Evolutionary conservation across 192 early-diverging fungal species (phyloP).

Genomic region (Pilaira anomala): DNA sequence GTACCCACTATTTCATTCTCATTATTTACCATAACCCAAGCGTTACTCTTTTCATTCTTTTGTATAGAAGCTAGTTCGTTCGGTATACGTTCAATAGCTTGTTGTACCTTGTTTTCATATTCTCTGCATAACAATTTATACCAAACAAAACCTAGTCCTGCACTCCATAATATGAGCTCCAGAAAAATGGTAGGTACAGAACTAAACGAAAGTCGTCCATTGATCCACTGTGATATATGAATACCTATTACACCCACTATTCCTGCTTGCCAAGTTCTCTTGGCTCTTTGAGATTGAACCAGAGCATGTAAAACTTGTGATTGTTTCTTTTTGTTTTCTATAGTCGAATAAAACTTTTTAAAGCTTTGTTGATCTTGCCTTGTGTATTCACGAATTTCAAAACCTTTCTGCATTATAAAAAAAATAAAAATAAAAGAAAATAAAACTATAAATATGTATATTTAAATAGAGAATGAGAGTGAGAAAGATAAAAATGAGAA

Average conservation of each 20-base stretch:
- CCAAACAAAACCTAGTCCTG: slow-evolving; percentile 2
- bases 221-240: background rate
- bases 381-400: slow-evolving; percentile 16
- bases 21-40: slow-evolving; percentile 18
- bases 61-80: background rate
- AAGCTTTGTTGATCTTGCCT: background rate
- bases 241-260: slow-evolving; percentile 2
- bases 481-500: background rate
- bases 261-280: slow-evolving; percentile 12
- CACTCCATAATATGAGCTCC: slow-evolving; percentile 5
- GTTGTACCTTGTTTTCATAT: background rate
- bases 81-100: background rate
- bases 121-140: slow-evolving; percentile 10
- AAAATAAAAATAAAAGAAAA: no score
- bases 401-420: background rate
- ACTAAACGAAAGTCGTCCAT: background rate
- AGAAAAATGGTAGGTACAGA: background rate
- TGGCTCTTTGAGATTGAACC: background rate
- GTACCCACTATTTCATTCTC: slow-evolving; percentile 6
- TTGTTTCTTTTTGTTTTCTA: background rate
- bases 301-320: slow-evolving; percentile 1
- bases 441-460: no score
- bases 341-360: background rate
- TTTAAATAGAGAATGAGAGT: background rate
- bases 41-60: slow-evolving; percentile 5